Percentiles rank a stretch among this genome's conserved stretches.
Conservation (phyloP, 768 basidiomycete genomes). For the Rhodotorula taiwanensis region DNA sequence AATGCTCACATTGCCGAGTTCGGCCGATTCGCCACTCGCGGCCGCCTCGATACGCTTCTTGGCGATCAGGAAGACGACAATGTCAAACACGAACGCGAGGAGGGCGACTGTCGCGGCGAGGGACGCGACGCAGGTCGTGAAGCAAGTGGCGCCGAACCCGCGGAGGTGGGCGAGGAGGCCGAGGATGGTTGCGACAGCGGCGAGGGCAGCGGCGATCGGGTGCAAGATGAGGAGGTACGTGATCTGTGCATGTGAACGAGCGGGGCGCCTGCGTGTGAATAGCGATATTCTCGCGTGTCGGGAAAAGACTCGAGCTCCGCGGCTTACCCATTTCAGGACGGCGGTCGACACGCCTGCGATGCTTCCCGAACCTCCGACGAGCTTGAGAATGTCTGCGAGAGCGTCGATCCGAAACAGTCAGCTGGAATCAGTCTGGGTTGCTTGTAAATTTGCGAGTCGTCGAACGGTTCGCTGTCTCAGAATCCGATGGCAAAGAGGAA, state of each 20-base stretch:
- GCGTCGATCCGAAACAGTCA: constrained; percentile 1
- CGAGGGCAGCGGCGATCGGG: constrained; percentile 66
- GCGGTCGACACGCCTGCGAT: constrained; percentile 68
- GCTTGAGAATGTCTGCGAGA: constrained; percentile 63
- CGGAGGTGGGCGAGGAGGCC: constrained; percentile 82
- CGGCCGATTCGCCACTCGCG: constrained; percentile 4
- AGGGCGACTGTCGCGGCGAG: constrained; percentile 72
- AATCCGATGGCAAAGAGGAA: too few species aligned
- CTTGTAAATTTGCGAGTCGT: too few species aligned
- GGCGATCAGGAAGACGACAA: constrained; percentile 82
- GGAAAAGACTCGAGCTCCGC: background rate
- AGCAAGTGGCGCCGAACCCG: constrained; percentile 57
- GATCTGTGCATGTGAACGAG: too few species aligned
- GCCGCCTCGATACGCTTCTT: constrained; percentile 65
- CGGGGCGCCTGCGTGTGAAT: too few species aligned
- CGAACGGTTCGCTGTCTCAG: too few species aligned
- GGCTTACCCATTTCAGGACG: constrained; percentile 68
- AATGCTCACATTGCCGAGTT: constrained; percentile 56
- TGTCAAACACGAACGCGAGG: constrained; percentile 84
- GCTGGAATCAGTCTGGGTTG: background rate
- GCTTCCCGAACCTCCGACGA: constrained; percentile 62
- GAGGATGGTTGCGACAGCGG: constrained; percentile 66
- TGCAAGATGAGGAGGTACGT: constrained; percentile 90
- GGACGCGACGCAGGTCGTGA: constrained; percentile 47
- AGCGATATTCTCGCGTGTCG: background rate